phyloP scores from a whole-genome alignment of 352 stramenopile species.

The Globisporangium lucens region DNA sequence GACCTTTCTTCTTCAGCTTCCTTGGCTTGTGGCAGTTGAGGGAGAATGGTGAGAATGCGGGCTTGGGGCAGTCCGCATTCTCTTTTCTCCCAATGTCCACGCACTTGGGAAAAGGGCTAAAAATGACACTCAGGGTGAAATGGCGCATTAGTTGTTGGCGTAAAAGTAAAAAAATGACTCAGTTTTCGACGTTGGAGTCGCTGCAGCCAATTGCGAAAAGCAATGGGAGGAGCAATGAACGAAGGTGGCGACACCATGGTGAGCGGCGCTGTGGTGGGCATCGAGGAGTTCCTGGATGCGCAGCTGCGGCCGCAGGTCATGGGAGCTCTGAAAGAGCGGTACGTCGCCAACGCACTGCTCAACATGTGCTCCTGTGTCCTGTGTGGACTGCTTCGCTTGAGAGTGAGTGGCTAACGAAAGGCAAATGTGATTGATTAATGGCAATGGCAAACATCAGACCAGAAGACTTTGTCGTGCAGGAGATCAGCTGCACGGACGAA shows the following conservation, averaged over 20 bases:
- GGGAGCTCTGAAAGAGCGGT: constrained; percentile 47
- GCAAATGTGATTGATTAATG: constrained; percentile 2
- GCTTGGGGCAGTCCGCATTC: no score
- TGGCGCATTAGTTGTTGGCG: no score
- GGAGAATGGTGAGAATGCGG: no score
- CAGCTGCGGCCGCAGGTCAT: constrained; percentile 15
- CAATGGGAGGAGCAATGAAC: constrained; percentile 7
- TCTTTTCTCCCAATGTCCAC: no score
- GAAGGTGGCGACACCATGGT: neutral
- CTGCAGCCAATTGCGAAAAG: neutral
- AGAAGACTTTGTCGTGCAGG: constrained; percentile 69
- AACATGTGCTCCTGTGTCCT: neutral
- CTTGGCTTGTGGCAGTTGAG: neutral
- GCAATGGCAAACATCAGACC: constrained; percentile 21
- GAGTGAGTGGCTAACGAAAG: neutral
- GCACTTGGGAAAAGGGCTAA: no score
- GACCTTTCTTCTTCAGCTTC: neutral
- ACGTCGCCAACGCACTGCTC: constrained; percentile 10
- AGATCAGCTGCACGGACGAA: constrained; percentile 43
- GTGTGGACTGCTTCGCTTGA: neutral
- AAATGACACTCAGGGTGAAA: no score
- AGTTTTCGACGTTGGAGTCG: no score
- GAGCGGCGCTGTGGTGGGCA: constrained; percentile 34
- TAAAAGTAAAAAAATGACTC: no score
- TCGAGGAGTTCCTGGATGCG: constrained; percentile 39